Evolutionary conservation across 495 filamentous ascomycete genomes (phyloP), one percentile per base, ranked within the genome.

Genomic region (Pseudotulostoma volvatum): DNA sequence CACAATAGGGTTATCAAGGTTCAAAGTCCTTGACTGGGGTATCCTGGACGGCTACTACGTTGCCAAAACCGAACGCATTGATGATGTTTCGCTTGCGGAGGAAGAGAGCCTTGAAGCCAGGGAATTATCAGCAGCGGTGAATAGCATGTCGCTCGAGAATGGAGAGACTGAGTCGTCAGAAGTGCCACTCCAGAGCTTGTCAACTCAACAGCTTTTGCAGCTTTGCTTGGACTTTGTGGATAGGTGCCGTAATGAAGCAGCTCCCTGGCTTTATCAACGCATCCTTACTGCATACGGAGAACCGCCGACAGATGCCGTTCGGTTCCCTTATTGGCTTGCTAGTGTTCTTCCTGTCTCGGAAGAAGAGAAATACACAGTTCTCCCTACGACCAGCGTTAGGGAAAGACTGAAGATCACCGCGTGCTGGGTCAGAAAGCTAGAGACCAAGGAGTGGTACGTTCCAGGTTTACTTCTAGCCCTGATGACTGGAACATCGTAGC

Each of bases 241-340:
- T 13, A 67, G 66, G 19, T 81, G 83, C 70, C 71, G 73, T 38
- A 64, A 58, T 15, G 59, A 68, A 30, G 77, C 73, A 31, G 78
- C 78, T 4, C 64, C 70, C 0, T 93, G 85, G 84, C 64, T 93
- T 3, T 71, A 77, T 28, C 62, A 71, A 16, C 70, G 74, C 4
- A 74, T 84, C 1, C 56, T 84, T 33, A 51, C 71, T 9, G 77
- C 77, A n/a, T 90, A 87, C 49, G 85, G 85, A 5, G 68, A 75
- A 28, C 76, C 73, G 11, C 86, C 84, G 0, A 62, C 68, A 4
- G 83, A 93, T 53, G 74, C 83, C 1, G 74, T 75, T 1, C 50
- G 71, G 9, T 90, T 93, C 47, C 81, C 85, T 0, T 95, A 84
- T 66, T 95, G 87, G 87, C 80, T 95, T 44, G 85, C 83, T 11